Evolutionary conservation across 768 basidiomycete genomes (phyloP).

Genomic region (Cystobasidium tubakii): DNA sequence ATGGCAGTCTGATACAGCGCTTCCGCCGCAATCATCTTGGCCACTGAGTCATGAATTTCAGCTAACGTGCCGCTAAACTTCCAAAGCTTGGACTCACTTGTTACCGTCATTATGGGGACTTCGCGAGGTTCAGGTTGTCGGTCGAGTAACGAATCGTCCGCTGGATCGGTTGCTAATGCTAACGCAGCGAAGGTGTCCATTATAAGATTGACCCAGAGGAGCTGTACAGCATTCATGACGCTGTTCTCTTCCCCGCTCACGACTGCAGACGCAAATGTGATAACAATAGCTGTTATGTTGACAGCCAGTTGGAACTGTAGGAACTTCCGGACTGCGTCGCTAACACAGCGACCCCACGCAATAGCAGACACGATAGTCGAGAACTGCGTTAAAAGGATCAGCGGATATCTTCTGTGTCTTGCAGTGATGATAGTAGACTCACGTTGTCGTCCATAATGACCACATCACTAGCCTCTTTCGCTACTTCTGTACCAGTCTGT

Average conservation of each 20-base stretch:
- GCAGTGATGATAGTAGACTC: not conserved
- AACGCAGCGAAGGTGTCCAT: conserved; percentile 42
- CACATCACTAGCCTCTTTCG: conserved; percentile 95
- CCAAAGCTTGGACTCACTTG: conserved; percentile 24
- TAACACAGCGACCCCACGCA: conserved; percentile 33
- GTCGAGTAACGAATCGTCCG: conserved; percentile 23
- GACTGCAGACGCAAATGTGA: conserved; percentile 93
- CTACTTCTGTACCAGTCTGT: conserved; percentile 84
- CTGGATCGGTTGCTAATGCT: conserved; percentile 36
- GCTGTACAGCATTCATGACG: conserved; percentile 88
- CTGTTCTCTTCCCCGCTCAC: conserved; percentile 80
- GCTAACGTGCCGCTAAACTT: not conserved
- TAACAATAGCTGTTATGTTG: conserved; percentile 91
- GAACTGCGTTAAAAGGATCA: conserved; percentile 96
- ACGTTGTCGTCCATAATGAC: conserved; percentile 82
- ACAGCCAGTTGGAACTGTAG: conserved; percentile 36
- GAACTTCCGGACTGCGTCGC: conserved; percentile 38
- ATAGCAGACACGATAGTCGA: conserved; percentile 52
- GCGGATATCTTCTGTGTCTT: conserved; percentile 53
- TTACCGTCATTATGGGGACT: conserved; percentile 24
- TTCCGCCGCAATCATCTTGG: conserved; percentile 34
- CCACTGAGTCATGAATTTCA: conserved; percentile 17
- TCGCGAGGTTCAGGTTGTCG: conserved; percentile 30
- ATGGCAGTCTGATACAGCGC: conserved; percentile 29
- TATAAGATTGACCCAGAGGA: conserved; percentile 95